Base-by-base conservation (phyloP, 768 basidiomycete genomes). In the Lactarius indigo region DNA sequence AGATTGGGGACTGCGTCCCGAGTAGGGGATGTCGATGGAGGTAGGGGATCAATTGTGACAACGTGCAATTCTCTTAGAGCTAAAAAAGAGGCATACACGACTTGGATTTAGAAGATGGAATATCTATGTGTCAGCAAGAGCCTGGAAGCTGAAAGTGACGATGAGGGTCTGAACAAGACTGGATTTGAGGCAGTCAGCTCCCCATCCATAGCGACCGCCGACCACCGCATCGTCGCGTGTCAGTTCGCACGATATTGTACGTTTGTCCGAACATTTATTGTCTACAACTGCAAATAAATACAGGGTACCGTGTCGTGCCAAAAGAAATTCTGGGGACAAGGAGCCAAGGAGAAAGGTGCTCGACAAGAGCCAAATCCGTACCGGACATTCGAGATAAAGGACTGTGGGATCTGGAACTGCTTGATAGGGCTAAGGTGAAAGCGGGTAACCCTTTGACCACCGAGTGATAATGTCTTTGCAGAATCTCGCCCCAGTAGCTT, bases 11-110 rank as follows among this genome's bases (percentile, higher is more conserved):
- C 70, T 55, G 47, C 31, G 70, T 70, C 70, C 70, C 70, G 70
- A 63, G 70, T 33, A 63, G 70, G 64, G 68, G 70, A 61, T 64
- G 70, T 69, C 61, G 70, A 69, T 69, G 70, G 59, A 66, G 61
- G 70, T 70, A 69, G 64, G 52, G 70, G 68, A 70, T 70, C 70
- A 70, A 70, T 70, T 56, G 68, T 70, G 70, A 69, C 68, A 65
- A 65, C 70, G 70, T 70, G 70, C 70, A 50, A 57, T 31, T 66
- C 64, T 50, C 57, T 70, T 56, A 30, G 52, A 37, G 59, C 47
- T 65, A 68, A 63, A 59, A 65, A 64, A 59, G 42, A 59, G 47
- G 69, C 70, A 70, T 69, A 52, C 70, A 69, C 64, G 68, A 59
- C 50, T 61, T 59, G 64, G n/a, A 41, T 50, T 57, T 42, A 58